Percentiles rank a stretch among this genome's conserved stretches.
These are phyloP conservation scores for Penicillium sp. DNA, from an alignment of 2,329 filamentous ascomycete species.

Conservation along the genomic window DNA sequence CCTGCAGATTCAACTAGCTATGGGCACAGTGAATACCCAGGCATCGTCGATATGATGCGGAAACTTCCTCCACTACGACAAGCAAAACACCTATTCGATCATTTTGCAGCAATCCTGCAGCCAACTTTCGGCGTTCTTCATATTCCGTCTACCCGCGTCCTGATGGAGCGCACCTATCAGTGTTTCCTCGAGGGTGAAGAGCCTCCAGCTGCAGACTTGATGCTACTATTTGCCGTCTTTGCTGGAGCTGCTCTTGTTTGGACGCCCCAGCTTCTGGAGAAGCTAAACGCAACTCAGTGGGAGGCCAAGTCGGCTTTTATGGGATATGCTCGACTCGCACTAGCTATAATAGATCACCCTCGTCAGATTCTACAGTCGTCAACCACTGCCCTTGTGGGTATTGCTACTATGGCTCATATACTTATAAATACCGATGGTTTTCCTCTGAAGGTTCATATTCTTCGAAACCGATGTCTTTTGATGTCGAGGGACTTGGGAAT, in stretches of 20 bases:
- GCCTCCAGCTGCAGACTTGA: slow-evolving; percentile 9
- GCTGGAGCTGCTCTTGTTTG: slow-evolving; percentile 15
- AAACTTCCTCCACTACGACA: slow-evolving; percentile 15
- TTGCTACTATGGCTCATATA: slow-evolving; percentile 11
- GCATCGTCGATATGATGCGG: slow-evolving; percentile 5
- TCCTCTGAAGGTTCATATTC: slow-evolving; percentile 11
- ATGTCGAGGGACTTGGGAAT: slow-evolving; percentile 16
- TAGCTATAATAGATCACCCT: slow-evolving; percentile 15
- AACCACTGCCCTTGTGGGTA: slow-evolving; percentile 16
- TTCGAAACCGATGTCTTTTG: slow-evolving; percentile 15
- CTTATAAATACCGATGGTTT: slow-evolving; percentile 17
- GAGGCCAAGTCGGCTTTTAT: slow-evolving; percentile 12
- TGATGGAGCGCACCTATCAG: slow-evolving; percentile 14
- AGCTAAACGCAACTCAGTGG: slow-evolving; percentile 12
- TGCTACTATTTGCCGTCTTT: slow-evolving; percentile 17
- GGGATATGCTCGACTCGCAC: slow-evolving; percentile 9
- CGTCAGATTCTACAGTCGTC: slow-evolving; percentile 9
- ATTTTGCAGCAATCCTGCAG: slow-evolving; percentile 13
- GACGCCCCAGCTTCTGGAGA: slow-evolving; percentile 11
- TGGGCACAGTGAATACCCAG: not conserved
- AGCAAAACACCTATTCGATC: slow-evolving; percentile 12
- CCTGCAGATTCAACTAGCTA: not conserved
- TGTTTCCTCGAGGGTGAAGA: slow-evolving; percentile 12
- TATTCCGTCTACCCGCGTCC: slow-evolving; percentile 9
- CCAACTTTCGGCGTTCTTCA: slow-evolving; percentile 17